A percentile compares a stretch with the other conserved stretches of the same genome.
These are phyloP conservation scores for Blastobotrys proliferans DNA, from an alignment of 1,139 yeast genomes.

Conservation along the genomic window DNA sequence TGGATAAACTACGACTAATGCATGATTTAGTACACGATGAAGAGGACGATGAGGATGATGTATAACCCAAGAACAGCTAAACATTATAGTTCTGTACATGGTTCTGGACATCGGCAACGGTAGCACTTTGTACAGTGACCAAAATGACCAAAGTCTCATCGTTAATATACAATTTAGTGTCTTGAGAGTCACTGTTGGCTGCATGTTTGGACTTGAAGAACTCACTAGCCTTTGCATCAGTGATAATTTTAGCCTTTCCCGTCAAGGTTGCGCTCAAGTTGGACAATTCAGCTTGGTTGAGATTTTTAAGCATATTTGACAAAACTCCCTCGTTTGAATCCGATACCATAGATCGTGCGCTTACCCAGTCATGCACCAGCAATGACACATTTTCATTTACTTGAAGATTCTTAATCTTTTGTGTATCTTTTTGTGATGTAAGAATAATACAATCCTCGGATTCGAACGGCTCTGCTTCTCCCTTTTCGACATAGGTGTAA, in stretches of 20 bases:
- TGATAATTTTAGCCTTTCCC: slow-evolving; percentile 65
- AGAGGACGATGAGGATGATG: slow-evolving; percentile 21
- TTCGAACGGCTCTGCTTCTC: slow-evolving; percentile 35
- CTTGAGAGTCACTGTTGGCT: slow-evolving; percentile 45
- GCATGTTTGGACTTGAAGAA: slow-evolving; percentile 56
- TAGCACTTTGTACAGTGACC: slow-evolving; percentile 60
- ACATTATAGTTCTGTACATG: slow-evolving; percentile 39
- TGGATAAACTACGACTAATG: slow-evolving; percentile 66
- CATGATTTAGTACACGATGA: slow-evolving; percentile 40
- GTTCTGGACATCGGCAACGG: slow-evolving; percentile 78
- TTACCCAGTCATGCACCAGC: slow-evolving; percentile 83
- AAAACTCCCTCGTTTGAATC: slow-evolving; percentile 39
- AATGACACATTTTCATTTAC: slow-evolving; percentile 73
- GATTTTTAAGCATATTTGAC: slow-evolving; percentile 59
- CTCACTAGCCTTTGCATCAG: slow-evolving; percentile 42
- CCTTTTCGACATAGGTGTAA: slow-evolving; percentile 55
- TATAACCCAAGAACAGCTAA: slow-evolving; percentile 13
- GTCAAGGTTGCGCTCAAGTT: slow-evolving; percentile 73
- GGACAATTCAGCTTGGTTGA: slow-evolving; percentile 72
- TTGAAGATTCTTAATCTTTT: slow-evolving; percentile 62
- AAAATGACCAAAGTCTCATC: slow-evolving; percentile 63
- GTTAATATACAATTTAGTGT: slow-evolving; percentile 64
- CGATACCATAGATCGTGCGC: slow-evolving; percentile 47
- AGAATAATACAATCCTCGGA: slow-evolving; percentile 50
- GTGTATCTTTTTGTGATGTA: slow-evolving; percentile 65